Evolutionary conservation across 805 yeast species (phyloP).

Genomic region (Candida nanaspora): DNA sequence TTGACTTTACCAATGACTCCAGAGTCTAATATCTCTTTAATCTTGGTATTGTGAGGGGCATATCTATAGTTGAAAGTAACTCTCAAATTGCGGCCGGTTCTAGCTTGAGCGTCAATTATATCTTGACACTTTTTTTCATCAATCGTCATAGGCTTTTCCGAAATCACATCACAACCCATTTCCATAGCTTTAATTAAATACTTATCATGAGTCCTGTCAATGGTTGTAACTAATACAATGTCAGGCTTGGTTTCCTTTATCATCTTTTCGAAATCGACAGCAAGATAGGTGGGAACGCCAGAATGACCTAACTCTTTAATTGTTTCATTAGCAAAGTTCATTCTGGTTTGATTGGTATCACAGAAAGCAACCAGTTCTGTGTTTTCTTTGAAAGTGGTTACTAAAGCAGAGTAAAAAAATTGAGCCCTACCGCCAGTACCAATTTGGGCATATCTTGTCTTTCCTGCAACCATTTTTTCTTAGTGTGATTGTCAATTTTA

Average conservation of each 20-base stretch:
- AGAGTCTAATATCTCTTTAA: conserved; percentile 2
- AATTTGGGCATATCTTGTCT: conserved; percentile 3
- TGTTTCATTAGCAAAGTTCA: conserved; percentile 1
- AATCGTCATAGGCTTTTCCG: conserved; percentile 3
- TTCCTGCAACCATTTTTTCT: background rate
- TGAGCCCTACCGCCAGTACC: conserved; percentile 5
- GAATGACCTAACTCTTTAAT: background rate
- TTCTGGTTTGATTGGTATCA: conserved; percentile 2
- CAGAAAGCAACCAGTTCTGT: conserved; percentile 2
- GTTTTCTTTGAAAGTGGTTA: conserved; percentile 2
- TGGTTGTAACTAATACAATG: conserved; percentile 2
- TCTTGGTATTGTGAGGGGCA: conserved; percentile 3
- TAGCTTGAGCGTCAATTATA: conserved; percentile 1
- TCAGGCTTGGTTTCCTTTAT: conserved; percentile 2
- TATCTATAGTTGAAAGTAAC: conserved; percentile 3
- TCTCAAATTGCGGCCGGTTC: conserved; percentile 3
- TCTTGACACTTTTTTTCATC: conserved; percentile 2
- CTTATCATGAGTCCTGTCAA: conserved; percentile 3
- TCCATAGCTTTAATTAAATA: conserved; percentile 3
- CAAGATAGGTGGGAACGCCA: background rate
- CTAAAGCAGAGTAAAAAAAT: conserved; percentile 2
- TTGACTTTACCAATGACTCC: conserved; percentile 3
- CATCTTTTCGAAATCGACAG: conserved; percentile 1
- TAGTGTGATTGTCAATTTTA: too few species aligned
- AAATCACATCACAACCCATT: conserved; percentile 3